These are phyloP conservation scores for Eucalyptus albens DNA, from an alignment of 345 rosid genomes.

Conservation along the genomic window DNA sequence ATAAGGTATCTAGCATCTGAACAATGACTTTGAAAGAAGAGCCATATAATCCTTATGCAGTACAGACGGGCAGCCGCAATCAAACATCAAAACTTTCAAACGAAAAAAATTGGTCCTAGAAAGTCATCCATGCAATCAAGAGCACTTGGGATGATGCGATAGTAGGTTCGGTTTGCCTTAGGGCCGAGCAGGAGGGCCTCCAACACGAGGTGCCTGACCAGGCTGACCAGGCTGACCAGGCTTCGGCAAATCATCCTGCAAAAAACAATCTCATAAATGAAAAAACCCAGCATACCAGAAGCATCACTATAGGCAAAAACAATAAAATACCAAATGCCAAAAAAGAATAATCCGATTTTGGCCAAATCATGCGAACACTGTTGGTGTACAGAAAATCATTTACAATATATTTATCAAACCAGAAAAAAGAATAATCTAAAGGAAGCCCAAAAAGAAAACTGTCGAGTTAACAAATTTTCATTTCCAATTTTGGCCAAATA, in stretches of 20 bases:
- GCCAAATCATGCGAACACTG: no score
- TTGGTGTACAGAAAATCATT: no score
- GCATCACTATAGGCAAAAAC: background rate
- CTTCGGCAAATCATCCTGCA: slow-evolving; percentile 28
- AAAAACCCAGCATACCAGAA: background rate
- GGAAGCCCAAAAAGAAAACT: background rate
- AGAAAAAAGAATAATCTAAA: background rate
- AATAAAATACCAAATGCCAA: background rate
- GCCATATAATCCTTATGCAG: background rate
- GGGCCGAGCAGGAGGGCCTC: slow-evolving; percentile 31
- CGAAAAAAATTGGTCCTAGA: background rate
- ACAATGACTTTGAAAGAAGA: background rate
- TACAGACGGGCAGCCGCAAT: background rate
- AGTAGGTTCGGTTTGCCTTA: background rate
- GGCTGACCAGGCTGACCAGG: slow-evolving; percentile 12
- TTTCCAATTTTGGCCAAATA: background rate
- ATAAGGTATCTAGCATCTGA: background rate
- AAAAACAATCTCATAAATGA: background rate
- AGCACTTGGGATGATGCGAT: background rate
- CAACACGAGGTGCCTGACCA: slow-evolving; percentile 43
- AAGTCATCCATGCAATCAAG: background rate
- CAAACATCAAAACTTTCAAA: background rate
- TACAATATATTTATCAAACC: no score
- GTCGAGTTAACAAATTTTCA: background rate
- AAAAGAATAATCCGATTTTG: background rate